phyloP scores from a whole-genome alignment of 2,329 filamentous ascomycete species.

The Thielaviopsis punctulata region DNA sequence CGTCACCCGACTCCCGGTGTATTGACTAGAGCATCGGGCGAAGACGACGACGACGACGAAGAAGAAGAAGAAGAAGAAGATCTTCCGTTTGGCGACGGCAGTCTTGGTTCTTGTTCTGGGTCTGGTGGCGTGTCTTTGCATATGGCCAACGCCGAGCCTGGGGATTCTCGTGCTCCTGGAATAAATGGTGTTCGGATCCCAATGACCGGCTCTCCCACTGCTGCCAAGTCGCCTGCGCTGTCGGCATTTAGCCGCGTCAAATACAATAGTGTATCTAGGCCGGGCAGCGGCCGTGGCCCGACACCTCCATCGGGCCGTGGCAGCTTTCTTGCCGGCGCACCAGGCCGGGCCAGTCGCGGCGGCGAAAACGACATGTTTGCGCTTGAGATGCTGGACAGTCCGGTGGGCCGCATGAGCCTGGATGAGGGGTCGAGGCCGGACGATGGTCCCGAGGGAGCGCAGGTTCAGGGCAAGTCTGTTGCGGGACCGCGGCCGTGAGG shows the following conservation, averaged over 20 bases:
- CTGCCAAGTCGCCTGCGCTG: slow-evolving; percentile 19
- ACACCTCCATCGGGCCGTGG: slow-evolving; percentile 29
- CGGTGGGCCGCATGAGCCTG: slow-evolving; percentile 36
- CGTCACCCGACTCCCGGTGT: slow-evolving; percentile 55
- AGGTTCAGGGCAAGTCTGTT: neutral
- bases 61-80: slow-evolving; percentile 43
- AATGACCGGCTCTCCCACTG: neutral
- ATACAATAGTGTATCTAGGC: slow-evolving; percentile 25
- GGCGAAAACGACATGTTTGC: slow-evolving; percentile 8
- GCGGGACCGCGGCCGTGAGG: neutral
- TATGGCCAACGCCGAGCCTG: neutral
- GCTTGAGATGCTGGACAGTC: slow-evolving; percentile 16
- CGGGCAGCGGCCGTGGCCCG: slow-evolving; percentile 21
- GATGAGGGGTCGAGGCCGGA: slow-evolving; percentile 30
- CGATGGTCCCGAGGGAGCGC: slow-evolving; percentile 13
- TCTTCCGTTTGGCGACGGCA: slow-evolving; percentile 44
- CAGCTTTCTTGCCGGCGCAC: slow-evolving; percentile 20
- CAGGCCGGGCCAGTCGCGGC: slow-evolving; percentile 7
- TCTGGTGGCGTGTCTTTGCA: slow-evolving; percentile 19
- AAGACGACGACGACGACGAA: slow-evolving; percentile 43
- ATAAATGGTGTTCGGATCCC: neutral
- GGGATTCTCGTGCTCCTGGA: neutral
- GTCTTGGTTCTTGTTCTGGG: slow-evolving; percentile 49
- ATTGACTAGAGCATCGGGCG: slow-evolving; percentile 40
- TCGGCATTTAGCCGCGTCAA: slow-evolving; percentile 30